These are phyloP conservation scores for Epichloe uncinata DNA, from an alignment of 2,329 filamentous ascomycete species.

Conservation along the genomic window DNA sequence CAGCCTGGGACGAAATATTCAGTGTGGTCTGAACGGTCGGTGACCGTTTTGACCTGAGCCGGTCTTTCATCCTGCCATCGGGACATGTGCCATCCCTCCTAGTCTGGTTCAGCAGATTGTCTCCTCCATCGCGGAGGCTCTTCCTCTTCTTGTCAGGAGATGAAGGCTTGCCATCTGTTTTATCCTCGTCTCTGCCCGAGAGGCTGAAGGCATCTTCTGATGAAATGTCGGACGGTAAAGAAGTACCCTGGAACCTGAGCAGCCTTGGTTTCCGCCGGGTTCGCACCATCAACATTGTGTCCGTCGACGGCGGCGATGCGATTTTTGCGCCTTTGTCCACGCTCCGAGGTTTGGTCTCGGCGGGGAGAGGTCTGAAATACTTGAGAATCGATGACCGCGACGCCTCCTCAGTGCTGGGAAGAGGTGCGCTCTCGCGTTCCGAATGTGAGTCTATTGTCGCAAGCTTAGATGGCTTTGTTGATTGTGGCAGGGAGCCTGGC, in stretches of 20 bases:
- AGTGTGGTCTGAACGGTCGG: conserved; percentile 27
- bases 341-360: conserved; percentile 1
- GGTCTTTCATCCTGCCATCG: conserved; percentile 1
- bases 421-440: not conserved
- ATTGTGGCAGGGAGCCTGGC: not conserved
- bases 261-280: conserved; percentile 15
- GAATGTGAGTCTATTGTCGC: not conserved
- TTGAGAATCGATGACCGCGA: conserved; percentile 23
- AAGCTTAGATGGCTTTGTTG: not conserved
- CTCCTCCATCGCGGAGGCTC: not conserved
- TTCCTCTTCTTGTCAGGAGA: not conserved
- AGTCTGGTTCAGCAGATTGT: not conserved
- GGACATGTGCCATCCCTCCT: not conserved
- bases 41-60: not conserved
- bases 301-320: conserved; percentile 8
- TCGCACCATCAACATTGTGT: conserved; percentile 1
- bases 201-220: conserved; percentile 1
- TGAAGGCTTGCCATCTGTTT: not conserved
- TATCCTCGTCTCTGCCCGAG: conserved; percentile 1
- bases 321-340: conserved; percentile 5
- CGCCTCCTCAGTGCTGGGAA: not conserved
- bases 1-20: conserved; percentile 27
- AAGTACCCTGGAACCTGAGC: conserved; percentile 15
- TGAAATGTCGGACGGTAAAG: conserved; percentile 6
- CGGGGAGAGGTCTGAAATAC: conserved; percentile 26